phyloP scores from a whole-genome alignment of 2,329 filamentous ascomycete species.

The Aspergillus sp. region DNA sequence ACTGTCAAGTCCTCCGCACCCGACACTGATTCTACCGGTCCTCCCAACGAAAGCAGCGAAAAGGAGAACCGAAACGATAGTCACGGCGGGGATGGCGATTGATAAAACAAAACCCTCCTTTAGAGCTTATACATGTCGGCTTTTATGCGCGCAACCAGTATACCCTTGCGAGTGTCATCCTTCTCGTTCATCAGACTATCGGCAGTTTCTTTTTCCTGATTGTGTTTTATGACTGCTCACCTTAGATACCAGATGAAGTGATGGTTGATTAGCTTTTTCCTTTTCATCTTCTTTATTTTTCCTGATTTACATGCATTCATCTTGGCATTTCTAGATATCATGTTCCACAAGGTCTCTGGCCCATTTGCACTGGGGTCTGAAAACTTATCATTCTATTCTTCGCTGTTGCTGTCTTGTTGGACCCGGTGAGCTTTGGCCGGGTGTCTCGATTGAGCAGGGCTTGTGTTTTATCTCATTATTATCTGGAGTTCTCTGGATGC shows the following conservation, averaged over 20 bases:
- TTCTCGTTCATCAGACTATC: constrained; percentile 6
- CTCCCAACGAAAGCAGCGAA: constrained; percentile 19
- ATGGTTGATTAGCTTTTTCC: background rate
- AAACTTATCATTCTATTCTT: background rate
- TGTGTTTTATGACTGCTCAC: constrained; percentile 13
- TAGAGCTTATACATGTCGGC: constrained; percentile 1
- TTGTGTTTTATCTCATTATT: too few species aligned
- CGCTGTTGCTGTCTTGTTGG: too few species aligned
- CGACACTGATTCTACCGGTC: constrained; percentile 10
- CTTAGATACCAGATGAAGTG: constrained; percentile 22
- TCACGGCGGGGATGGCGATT: constrained; percentile 16
- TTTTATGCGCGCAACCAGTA: background rate
- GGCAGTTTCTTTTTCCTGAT: constrained; percentile 7
- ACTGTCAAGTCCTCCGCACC: constrained; percentile 14
- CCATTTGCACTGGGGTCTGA: background rate
- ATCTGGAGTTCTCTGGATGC: too few species aligned
- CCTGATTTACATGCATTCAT: background rate
- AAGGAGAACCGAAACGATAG: constrained; percentile 27
- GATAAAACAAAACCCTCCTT: constrained; percentile 3
- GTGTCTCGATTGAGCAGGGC: too few species aligned
- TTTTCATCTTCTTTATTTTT: background rate
- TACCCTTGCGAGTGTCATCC: constrained; percentile 4
- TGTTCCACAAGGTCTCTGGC: constrained; percentile 4
- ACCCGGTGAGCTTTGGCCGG: too few species aligned
- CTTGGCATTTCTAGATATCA: constrained; percentile 8